These are phyloP conservation scores for Phytomonas serpens DNA, from an alignment of 208 protist genomes.

Conservation along the genomic window DNA sequence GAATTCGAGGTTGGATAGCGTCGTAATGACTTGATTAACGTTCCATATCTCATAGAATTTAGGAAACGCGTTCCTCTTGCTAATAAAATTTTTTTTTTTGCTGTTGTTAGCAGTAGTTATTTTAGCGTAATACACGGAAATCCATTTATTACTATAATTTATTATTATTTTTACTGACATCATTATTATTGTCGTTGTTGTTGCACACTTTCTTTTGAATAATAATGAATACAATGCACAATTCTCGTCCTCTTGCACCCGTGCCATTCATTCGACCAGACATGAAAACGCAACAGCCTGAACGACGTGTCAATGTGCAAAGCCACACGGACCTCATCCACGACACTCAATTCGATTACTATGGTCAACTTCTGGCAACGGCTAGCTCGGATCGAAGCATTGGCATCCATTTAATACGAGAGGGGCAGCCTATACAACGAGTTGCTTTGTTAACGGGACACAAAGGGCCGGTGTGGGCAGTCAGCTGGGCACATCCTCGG, in stretches of 20 bases:
- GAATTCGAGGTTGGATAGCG: too few species aligned
- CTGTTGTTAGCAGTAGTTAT: too few species aligned
- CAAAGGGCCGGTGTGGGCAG: slow-evolving; percentile 97
- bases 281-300: slow-evolving; percentile 6
- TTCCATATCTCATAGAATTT: too few species aligned
- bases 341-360: slow-evolving; percentile 98
- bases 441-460: slow-evolving; percentile 83
- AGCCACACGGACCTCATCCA: slow-evolving; percentile 92
- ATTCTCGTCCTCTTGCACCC: background rate
- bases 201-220: background rate
- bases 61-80: too few species aligned
- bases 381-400: slow-evolving; percentile 96
- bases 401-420: slow-evolving; percentile 90
- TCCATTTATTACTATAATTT: too few species aligned
- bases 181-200: background rate
- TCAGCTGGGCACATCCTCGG: slow-evolving; percentile 97
- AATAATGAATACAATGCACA: background rate
- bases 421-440: slow-evolving; percentile 37
- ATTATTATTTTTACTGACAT: too few species aligned
- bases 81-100: too few species aligned
- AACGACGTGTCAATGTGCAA: slow-evolving; percentile 3
- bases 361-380: slow-evolving; percentile 96
- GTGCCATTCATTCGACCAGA: background rate
- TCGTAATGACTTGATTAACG: too few species aligned
- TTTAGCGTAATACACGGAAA: too few species aligned